Evolutionary conservation across 1,284 basidiomycete genomes (phyloP).

Genomic region (Taiwanofungus camphoratus): DNA sequence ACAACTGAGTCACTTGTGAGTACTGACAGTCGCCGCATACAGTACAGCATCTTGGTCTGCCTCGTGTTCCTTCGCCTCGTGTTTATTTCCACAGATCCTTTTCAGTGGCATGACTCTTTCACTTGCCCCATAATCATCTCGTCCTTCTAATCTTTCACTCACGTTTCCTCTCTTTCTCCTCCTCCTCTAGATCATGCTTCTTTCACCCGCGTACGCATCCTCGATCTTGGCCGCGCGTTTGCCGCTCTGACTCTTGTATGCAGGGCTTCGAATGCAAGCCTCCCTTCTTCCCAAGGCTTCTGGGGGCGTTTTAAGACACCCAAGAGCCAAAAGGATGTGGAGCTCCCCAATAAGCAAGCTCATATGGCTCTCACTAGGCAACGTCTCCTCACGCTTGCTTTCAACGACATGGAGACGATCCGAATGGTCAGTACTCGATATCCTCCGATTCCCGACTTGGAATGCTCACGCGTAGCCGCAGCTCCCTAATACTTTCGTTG

Average conservation of each 20-base stretch:
- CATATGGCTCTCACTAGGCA: conserved; percentile 61
- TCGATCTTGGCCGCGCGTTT: conserved; percentile 19
- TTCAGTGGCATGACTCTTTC: conserved; percentile 20
- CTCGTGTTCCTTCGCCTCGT: conserved; percentile 26
- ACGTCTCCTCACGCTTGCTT: conserved; percentile 73
- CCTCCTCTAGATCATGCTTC: conserved; percentile 46
- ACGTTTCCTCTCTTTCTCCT: conserved; percentile 11
- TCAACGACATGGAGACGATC: conserved; percentile 78
- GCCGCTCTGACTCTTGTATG: conserved; percentile 26
- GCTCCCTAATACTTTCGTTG: conserved; percentile 59
- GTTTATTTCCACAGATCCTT: conserved; percentile 22
- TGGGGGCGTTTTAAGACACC: conserved; percentile 65
- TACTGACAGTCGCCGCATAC: conserved; percentile 14
- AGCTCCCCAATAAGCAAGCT: conserved; percentile 39
- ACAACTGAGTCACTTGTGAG: conserved; percentile 4
- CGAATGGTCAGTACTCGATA: conserved; percentile 43
- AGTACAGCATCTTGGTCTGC: conserved; percentile 11
- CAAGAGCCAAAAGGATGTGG: conserved; percentile 46
- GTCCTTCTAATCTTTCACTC: conserved; percentile 10
- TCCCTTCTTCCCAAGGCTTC: conserved; percentile 46
- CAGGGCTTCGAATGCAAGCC: conserved; percentile 61
- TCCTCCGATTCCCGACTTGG: conserved; percentile 1
- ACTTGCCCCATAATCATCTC: conserved; percentile 8
- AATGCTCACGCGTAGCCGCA: conserved; percentile 21
- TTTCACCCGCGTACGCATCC: conserved; percentile 68